Conservation (phyloP, 2,329 filamentous ascomycete species). For the Scopulariopsis brevicaulis region DNA sequence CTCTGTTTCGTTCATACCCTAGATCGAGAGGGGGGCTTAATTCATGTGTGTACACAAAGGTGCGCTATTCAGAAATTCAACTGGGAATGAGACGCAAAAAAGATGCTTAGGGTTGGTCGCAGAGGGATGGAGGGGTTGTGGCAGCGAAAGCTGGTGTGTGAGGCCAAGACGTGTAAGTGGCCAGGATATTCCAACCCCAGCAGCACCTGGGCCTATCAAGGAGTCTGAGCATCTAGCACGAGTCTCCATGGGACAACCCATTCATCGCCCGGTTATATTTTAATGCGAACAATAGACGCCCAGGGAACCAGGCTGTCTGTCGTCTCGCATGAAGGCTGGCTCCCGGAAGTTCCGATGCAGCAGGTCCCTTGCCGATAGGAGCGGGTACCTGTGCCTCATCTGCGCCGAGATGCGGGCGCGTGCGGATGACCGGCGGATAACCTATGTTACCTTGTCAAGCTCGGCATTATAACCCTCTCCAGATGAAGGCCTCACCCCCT, state of each 20-base stretch:
- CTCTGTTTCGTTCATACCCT: not conserved
- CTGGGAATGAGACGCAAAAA: too few species aligned
- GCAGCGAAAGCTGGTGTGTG: too few species aligned
- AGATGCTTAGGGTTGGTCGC: too few species aligned
- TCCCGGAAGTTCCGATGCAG: not conserved
- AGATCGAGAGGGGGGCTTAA: not conserved
- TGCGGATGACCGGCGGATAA: not conserved
- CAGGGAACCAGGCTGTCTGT: not conserved
- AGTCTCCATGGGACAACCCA: not conserved
- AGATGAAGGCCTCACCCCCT: too few species aligned
- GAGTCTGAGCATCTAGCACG: not conserved
- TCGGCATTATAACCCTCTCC: not conserved
- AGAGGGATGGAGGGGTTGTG: too few species aligned
- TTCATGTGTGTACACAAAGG: not conserved
- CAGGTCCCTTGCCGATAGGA: not conserved
- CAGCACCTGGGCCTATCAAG: not conserved
- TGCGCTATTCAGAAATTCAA: not conserved
- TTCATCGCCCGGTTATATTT: not conserved
- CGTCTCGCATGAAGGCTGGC: not conserved
- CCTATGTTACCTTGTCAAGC: too few species aligned
- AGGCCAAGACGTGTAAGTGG: not conserved
- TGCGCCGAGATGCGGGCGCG: not conserved
- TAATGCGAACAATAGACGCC: not conserved
- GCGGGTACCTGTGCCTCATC: not conserved
- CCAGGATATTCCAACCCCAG: not conserved